Evolutionary conservation across 257 asterid genomes (phyloP).

Genomic region (Nicotiana benthamiana): DNA sequence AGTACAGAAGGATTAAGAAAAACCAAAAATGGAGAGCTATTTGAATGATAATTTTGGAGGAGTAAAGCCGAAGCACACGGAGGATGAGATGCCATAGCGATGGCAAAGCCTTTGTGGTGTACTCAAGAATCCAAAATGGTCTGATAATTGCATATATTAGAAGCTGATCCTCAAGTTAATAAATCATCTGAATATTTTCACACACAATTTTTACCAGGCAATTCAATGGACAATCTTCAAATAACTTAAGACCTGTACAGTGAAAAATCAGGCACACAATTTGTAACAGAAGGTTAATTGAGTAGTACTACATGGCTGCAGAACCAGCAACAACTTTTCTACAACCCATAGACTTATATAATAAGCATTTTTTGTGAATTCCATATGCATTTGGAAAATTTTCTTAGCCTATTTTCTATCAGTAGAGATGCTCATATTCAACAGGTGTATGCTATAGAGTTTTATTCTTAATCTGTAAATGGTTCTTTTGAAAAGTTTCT

Average conservation of each 20-base stretch:
- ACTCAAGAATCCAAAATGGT: slow-evolving; percentile 66
- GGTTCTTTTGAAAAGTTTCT: no score
- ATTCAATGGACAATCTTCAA: slow-evolving; percentile 14
- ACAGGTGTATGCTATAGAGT: slow-evolving; percentile 32
- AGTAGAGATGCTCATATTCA: neutral
- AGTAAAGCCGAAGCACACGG: slow-evolving; percentile 60
- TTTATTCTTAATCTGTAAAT: no score
- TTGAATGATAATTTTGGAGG: slow-evolving; percentile 66
- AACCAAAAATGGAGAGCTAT: slow-evolving; percentile 37
- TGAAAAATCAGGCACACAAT: slow-evolving; percentile 22
- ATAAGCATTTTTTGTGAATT: slow-evolving; percentile 48
- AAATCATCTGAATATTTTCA: slow-evolving; percentile 71
- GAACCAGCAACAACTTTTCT: slow-evolving; percentile 29
- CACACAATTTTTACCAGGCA: slow-evolving; percentile 41
- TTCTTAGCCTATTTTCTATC: no score
- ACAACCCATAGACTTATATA: slow-evolving; percentile 36
- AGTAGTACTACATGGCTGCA: slow-evolving; percentile 19
- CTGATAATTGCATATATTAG: slow-evolving; percentile 4
- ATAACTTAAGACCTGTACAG: slow-evolving; percentile 25
- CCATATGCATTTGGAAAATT: slow-evolving; percentile 27
- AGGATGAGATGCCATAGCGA: slow-evolving; percentile 55
- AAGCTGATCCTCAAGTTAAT: slow-evolving; percentile 28
- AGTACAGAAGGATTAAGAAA: neutral
- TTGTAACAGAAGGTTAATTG: slow-evolving; percentile 18
- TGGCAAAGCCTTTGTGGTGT: slow-evolving; percentile 71